Evolutionary conservation across 768 basidiomycete species (phyloP).

Genomic region (Xanthoconium stramineum): DNA sequence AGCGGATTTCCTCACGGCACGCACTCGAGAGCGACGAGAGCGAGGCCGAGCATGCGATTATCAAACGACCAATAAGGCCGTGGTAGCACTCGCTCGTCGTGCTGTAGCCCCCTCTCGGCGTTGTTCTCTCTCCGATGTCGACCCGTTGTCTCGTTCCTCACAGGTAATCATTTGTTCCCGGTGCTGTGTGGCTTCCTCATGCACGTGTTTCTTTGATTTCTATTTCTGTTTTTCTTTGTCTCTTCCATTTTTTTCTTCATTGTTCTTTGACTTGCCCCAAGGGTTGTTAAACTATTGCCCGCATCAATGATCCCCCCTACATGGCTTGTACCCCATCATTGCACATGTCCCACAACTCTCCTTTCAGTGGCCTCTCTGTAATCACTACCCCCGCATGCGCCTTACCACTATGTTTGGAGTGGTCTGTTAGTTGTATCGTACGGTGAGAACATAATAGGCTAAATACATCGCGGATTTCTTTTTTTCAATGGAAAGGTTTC

Average conservation of each 20-base stretch:
- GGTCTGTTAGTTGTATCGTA: conserved; percentile 21
- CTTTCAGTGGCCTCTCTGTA: conserved; percentile 7
- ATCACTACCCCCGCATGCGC: background rate
- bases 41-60: conserved; percentile 32
- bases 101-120: background rate
- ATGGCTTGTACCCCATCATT: conserved; percentile 11
- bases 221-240: background rate
- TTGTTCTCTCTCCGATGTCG: background rate
- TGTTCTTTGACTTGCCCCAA: conserved; percentile 7
- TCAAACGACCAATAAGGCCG: conserved; percentile 41
- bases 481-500: background rate
- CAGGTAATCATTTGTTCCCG: background rate
- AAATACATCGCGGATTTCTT: background rate
- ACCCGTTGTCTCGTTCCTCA: background rate
- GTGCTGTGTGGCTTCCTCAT: background rate
- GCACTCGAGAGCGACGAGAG: conserved; percentile 33
- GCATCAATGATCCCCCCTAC: conserved; percentile 16
- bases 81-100: conserved; percentile 34
- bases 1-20: conserved; percentile 24
- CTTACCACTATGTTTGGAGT: background rate
- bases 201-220: background rate
- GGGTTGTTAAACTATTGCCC: conserved; percentile 17
- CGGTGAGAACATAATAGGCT: conserved; percentile 17
- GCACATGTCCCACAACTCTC: background rate
- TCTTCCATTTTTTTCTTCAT: background rate